phyloP scores from a whole-genome alignment of 805 yeast species.

The Tetrapisispora arboricola region DNA sequence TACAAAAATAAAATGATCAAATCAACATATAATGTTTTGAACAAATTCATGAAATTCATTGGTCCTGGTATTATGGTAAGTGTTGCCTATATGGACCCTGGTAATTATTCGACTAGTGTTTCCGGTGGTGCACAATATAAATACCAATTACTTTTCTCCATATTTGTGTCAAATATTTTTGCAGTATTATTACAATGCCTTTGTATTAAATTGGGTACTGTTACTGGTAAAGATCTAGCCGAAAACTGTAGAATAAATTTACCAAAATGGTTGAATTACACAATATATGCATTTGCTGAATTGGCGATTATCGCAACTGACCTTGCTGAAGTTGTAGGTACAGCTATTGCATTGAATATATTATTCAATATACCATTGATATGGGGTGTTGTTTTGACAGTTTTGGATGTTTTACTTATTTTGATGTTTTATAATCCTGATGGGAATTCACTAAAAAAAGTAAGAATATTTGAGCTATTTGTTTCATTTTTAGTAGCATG shows the following conservation, averaged over 20 bases:
- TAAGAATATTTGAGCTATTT: constrained; percentile 67
- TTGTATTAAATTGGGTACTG: constrained; percentile 82
- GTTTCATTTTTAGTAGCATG: constrained; percentile 61
- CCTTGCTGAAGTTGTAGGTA: constrained; percentile 88
- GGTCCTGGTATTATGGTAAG: constrained; percentile 95
- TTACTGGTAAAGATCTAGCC: constrained; percentile 88
- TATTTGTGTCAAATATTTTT: constrained; percentile 72
- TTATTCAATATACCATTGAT: constrained; percentile 63
- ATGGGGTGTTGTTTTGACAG: constrained; percentile 68
- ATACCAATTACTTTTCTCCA: constrained; percentile 65
- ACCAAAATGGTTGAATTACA: constrained; percentile 47
- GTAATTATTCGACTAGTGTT: constrained; percentile 91
- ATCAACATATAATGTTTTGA: constrained; percentile 5
- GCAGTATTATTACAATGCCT: constrained; percentile 83
- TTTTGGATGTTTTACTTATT: constrained; percentile 70
- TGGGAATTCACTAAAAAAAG: constrained; percentile 63
- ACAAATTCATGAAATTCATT: constrained; percentile 51
- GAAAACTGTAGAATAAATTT: constrained; percentile 73
- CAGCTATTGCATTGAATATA: constrained; percentile 77
- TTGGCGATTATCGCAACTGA: constrained; percentile 87
- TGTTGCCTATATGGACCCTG: constrained; percentile 98
- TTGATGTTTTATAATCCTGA: constrained; percentile 68
- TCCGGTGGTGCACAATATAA: constrained; percentile 82
- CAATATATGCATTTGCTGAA: constrained; percentile 64
- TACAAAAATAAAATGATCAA: background rate